Percentiles rank a stretch among this genome's conserved stretches.
Evolutionary conservation across 1,139 yeast species (phyloP).

Genomic region (Yamadazyma oceani): DNA sequence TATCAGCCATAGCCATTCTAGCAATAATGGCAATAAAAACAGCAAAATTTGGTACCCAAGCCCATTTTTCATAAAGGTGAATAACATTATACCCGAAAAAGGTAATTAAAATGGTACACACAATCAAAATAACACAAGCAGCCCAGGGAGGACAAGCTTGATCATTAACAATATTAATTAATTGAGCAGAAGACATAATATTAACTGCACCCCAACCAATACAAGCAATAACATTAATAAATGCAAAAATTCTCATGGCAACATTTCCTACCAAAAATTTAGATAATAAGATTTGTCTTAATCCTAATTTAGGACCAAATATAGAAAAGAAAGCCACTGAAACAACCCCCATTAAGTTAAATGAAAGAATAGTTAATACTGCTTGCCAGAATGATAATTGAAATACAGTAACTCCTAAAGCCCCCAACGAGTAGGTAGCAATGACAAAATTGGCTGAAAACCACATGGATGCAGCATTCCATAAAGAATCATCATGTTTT

Average conservation of each 20-base stretch:
- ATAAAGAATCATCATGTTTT: conserved; percentile 57
- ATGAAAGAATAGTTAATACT: conserved; percentile 63
- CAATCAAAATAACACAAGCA: conserved; percentile 72
- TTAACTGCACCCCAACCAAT: conserved; percentile 96
- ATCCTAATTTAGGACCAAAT: conserved; percentile 83
- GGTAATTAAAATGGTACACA: conserved; percentile 72
- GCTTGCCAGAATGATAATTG: conserved; percentile 65
- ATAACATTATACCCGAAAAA: conserved; percentile 84
- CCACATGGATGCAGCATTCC: conserved; percentile 89
- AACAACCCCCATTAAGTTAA: conserved; percentile 66
- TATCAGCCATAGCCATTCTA: conserved; percentile 65
- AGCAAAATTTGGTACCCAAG: conserved; percentile 81
- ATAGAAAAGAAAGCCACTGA: conserved; percentile 83
- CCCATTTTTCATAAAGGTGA: conserved; percentile 78
- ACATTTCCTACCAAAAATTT: conserved; percentile 75
- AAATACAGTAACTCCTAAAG: conserved; percentile 65
- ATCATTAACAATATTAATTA: conserved; percentile 73
- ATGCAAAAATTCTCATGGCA: conserved; percentile 74
- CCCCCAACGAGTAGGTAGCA: conserved; percentile 81
- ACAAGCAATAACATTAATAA: conserved; percentile 81
- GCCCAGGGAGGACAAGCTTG: conserved; percentile 85
- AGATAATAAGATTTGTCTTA: conserved; percentile 85
- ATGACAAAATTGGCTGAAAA: conserved; percentile 86
- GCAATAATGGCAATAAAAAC: conserved; percentile 78
- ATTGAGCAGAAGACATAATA: conserved; percentile 85